Evolutionary conservation across 148 eudicot genomes (phyloP).

Genomic region (Silene latifolia): DNA sequence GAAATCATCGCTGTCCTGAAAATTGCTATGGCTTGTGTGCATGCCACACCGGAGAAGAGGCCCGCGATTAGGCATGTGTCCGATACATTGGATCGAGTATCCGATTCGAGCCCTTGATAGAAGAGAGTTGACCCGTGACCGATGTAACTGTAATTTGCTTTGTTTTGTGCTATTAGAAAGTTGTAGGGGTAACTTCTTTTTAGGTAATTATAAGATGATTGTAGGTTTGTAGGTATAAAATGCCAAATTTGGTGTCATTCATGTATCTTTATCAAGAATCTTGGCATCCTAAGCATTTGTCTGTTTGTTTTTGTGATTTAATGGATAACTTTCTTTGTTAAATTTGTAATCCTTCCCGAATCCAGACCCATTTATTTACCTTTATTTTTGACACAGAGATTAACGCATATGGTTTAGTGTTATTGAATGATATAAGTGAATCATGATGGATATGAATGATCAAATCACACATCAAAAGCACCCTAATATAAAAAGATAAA

Average conservation of each 20-base stretch:
- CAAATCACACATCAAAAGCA: too few relatives aligned
- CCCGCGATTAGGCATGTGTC: slow-evolving; percentile 70
- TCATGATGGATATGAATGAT: too few relatives aligned
- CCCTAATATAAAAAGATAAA: too few relatives aligned
- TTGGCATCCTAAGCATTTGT: slow-evolving; percentile 19
- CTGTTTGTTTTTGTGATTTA: slow-evolving; percentile 22
- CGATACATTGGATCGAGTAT: slow-evolving; percentile 63
- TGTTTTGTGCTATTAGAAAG: background rate
- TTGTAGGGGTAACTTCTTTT: background rate
- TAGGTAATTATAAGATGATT: slow-evolving; percentile 1
- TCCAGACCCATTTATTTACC: too few relatives aligned
- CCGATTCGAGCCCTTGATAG: slow-evolving; percentile 28
- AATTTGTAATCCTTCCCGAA: background rate
- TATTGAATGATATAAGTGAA: too few relatives aligned
- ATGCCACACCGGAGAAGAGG: slow-evolving; percentile 67
- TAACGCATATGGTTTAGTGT: too few relatives aligned
- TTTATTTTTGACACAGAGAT: too few relatives aligned
- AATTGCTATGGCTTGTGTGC: slow-evolving; percentile 82
- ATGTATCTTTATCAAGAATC: slow-evolving; percentile 7
- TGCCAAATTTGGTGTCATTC: slow-evolving; percentile 16
- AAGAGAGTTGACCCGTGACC: slow-evolving; percentile 15
- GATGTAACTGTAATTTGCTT: slow-evolving; percentile 1
- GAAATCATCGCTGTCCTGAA: slow-evolving; percentile 82
- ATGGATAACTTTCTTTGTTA: slow-evolving; percentile 5
- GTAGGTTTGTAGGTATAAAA: slow-evolving; percentile 18